Evolutionary conservation across 495 filamentous ascomycete genomes (phyloP), one percentile per base, ranked within the genome.

Genomic region (Clavariopsis aquatica): DNA sequence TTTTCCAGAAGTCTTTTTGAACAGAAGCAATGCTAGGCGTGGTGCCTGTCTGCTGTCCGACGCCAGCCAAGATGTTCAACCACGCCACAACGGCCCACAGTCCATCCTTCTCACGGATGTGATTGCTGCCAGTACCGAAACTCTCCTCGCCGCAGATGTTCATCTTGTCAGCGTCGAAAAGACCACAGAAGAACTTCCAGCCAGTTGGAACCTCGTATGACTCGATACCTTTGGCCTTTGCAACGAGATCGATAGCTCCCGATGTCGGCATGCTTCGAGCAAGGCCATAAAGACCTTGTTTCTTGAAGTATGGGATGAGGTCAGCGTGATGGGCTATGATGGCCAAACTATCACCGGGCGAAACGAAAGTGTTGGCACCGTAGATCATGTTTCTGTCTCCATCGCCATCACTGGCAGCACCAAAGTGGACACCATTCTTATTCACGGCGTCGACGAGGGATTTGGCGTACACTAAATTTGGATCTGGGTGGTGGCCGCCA

Each of bases 311-410:
- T 38, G 94, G 94, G 71, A 98, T 98, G 53, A 96, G 84, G 56
- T 92, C 79, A 62, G 94, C 92, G 71, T 98, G 88, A 82, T 98
- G 94, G 36, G 94, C 90, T 74, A 98, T 98, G 77, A 98, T 98
- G 68, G 94, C 94, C 68, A 98, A 79, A 73, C 89, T 93, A 82
- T 98, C 94, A 66, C 94, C 94, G 13, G 94, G 94, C 7, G 95
- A 98, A 58, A 98, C 94, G 72, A 98, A 98, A 43, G 86, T 87
- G 72, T 94, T 91, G 68, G 93, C 93, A 61, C 94, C 94, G 76
- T 98, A 98, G 73, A 98, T 98, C 94, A 98, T 98, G 84, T 98
- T 98, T 60, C 94, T 90, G 80, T 98, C 94, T 69, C 94, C 94
- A 71, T 98, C 94, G 66, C 94, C 94, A 69, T 98, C 94, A 70